Conservation (phyloP, 1,284 basidiomycete species). For the Cutaneotrichosporon cutaneum region DNA sequence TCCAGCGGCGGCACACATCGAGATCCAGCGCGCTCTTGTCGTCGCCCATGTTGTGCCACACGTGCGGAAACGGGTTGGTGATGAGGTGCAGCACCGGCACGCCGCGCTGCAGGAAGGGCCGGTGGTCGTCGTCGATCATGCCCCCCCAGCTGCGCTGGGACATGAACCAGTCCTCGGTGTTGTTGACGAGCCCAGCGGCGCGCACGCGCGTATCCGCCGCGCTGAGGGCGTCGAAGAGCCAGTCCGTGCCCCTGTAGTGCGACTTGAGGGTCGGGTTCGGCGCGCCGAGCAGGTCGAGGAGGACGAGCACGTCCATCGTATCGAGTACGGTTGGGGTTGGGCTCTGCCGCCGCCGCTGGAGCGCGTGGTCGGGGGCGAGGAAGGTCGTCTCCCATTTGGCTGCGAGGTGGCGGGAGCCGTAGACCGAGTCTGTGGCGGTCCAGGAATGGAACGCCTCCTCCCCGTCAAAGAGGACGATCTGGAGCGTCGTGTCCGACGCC, state of each 20-base stretch:
- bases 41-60: slow-evolving; percentile 87
- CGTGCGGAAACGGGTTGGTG: slow-evolving; percentile 79
- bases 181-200: slow-evolving; percentile 33
- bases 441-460: slow-evolving; percentile 94
- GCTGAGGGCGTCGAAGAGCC: slow-evolving; percentile 76
- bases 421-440: slow-evolving; percentile 87
- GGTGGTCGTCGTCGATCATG: slow-evolving; percentile 85
- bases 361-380: slow-evolving; percentile 57
- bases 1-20: slow-evolving; percentile 85
- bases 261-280: slow-evolving; percentile 68
- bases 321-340: slow-evolving; percentile 64
- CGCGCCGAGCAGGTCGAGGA: slow-evolving; percentile 84
- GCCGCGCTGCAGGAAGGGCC: slow-evolving; percentile 80
- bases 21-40: slow-evolving; percentile 82
- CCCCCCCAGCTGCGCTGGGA: slow-evolving; percentile 55
- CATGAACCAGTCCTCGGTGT: slow-evolving; percentile 46
- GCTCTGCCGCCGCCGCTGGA: slow-evolving; percentile 61
- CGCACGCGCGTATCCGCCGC: slow-evolving; percentile 65
- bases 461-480: slow-evolving; percentile 96
- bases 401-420: slow-evolving; percentile 88
- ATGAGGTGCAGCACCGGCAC: slow-evolving; percentile 92
- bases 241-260: slow-evolving; percentile 82
- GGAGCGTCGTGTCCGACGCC: slow-evolving; percentile 76
- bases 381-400: slow-evolving; percentile 74
- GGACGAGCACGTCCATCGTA: slow-evolving; percentile 80